phyloP scores from a whole-genome alignment of 2,329 filamentous ascomycete genomes.

The Fusarium sublunatum region DNA sequence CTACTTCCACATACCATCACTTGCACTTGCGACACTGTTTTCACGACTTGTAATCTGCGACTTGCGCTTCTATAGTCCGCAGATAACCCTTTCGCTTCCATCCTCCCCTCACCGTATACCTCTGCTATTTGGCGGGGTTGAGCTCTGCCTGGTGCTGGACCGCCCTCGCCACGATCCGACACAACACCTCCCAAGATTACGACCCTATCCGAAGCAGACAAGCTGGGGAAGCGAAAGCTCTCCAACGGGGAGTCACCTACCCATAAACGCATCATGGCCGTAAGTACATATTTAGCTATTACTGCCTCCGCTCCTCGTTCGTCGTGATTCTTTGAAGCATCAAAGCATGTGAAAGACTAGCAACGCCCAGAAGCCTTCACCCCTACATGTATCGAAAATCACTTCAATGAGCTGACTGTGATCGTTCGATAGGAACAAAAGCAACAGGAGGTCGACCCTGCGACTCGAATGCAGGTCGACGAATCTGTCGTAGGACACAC shows the following conservation, averaged over 20 bases:
- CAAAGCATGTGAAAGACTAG: constrained; percentile 17
- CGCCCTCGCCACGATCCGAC: constrained; percentile 39
- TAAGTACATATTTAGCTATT: constrained; percentile 54
- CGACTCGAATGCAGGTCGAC: constrained; percentile 74
- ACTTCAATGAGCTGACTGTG: constrained; percentile 15
- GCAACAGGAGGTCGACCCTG: constrained; percentile 69
- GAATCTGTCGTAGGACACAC: constrained; percentile 64
- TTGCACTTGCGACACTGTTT: constrained; percentile 18
- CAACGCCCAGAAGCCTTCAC: not conserved
- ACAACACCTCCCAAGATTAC: constrained; percentile 51
- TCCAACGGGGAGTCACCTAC: constrained; percentile 69
- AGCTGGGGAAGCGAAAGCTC: constrained; percentile 76
- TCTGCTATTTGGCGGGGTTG: constrained; percentile 50
- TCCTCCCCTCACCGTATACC: constrained; percentile 25
- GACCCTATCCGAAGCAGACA: constrained; percentile 53
- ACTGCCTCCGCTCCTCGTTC: not conserved
- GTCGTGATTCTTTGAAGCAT: not conserved
- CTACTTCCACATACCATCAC: constrained; percentile 29
- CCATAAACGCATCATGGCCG: constrained; percentile 71
- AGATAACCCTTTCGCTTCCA: constrained; percentile 11
- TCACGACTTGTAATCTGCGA: constrained; percentile 31
- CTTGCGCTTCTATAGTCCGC: constrained; percentile 20
- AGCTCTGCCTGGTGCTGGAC: constrained; percentile 53
- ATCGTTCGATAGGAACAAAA: constrained; percentile 58
- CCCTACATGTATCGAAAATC: not conserved